Evolutionary conservation across 1,284 basidiomycete species (phyloP).

Genomic region (Apiotrichum sp.): DNA sequence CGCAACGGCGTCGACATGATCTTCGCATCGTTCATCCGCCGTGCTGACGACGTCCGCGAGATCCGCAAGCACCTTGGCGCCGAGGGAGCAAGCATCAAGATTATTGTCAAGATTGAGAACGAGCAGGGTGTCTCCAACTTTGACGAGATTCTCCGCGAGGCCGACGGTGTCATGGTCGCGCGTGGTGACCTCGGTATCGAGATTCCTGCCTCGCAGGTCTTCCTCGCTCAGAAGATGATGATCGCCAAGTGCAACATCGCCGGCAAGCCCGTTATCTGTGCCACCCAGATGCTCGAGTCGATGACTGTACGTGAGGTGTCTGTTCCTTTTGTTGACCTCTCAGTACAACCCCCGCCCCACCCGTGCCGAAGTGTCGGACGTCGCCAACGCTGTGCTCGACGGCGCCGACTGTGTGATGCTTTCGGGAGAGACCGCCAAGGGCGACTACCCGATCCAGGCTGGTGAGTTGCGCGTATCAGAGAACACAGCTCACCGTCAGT

Average conservation of each 20-base stretch:
- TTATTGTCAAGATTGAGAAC: constrained; percentile 98
- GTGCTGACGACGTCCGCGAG: constrained; percentile 82
- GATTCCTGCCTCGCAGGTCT: constrained; percentile 95
- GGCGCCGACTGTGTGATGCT: constrained; percentile 98
- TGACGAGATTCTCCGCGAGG: constrained; percentile 87
- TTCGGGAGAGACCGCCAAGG: constrained; percentile 96
- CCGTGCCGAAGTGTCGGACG: constrained; percentile 93
- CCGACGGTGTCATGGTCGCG: constrained; percentile 97
- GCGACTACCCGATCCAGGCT: constrained; percentile 85
- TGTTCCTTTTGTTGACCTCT: no score
- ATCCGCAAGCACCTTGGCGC: constrained; percentile 86
- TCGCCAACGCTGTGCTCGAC: constrained; percentile 94
- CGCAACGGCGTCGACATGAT: constrained; percentile 98
- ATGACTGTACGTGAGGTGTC: constrained; percentile 64
- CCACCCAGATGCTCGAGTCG: constrained; percentile 99
- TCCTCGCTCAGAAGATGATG: constrained; percentile 99
- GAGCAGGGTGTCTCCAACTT: constrained; percentile 96
- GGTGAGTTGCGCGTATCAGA: constrained; percentile 51
- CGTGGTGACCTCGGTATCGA: constrained; percentile 97
- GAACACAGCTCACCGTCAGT: constrained; percentile 52
- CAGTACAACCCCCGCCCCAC: constrained; percentile 94
- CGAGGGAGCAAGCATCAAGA: constrained; percentile 88
- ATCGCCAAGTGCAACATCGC: constrained; percentile 95
- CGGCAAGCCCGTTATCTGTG: constrained; percentile 97
- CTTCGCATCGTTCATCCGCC: constrained; percentile 95